phyloP scores from a whole-genome alignment of 805 yeast genomes.

The Danielia reshetovae region DNA sequence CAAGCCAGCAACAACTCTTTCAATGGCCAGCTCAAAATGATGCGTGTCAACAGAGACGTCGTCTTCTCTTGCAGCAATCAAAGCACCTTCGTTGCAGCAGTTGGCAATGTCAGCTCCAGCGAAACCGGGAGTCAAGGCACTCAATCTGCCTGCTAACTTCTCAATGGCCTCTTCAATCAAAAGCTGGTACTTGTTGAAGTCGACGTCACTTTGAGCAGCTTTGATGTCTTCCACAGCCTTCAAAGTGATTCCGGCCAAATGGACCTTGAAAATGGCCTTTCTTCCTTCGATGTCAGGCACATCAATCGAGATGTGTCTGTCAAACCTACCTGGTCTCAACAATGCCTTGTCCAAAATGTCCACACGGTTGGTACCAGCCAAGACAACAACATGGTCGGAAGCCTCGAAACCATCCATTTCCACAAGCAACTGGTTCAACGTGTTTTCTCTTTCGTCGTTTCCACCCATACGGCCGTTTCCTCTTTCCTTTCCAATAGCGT shows the following conservation, averaged over 20 bases:
- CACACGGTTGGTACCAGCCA: conserved; percentile 96
- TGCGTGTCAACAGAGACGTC: conserved; percentile 63
- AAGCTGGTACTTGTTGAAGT: conserved; percentile 37
- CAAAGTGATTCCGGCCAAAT: conserved; percentile 68
- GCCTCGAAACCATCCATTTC: conserved; percentile 98
- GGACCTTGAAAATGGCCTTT: conserved; percentile 86
- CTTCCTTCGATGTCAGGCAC: conserved; percentile 95
- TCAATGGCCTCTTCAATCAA: conserved; percentile 24
- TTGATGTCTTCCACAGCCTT: conserved; percentile 33
- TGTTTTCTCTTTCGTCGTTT: conserved; percentile 95
- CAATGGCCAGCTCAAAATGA: conserved; percentile 95
- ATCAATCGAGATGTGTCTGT: conserved; percentile 87
- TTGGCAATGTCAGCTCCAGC: conserved; percentile 99
- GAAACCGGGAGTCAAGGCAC: conserved; percentile 96
- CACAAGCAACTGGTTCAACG: conserved; percentile 90
- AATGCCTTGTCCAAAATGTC: conserved; percentile 92
- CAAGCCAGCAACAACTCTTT: conserved; percentile 93
- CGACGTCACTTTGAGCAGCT: conserved; percentile 33
- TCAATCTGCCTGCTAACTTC: conserved; percentile 75
- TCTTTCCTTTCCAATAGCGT: conserved; percentile 95
- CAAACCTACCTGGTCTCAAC: conserved; percentile 96
- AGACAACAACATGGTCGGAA: conserved; percentile 89
- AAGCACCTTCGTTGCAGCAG: conserved; percentile 94
- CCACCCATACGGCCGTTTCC: conserved; percentile 79
- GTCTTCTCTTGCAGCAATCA: conserved; percentile 88